phyloP scores from a whole-genome alignment of 768 basidiomycete species.

The Trametes punicea region DNA sequence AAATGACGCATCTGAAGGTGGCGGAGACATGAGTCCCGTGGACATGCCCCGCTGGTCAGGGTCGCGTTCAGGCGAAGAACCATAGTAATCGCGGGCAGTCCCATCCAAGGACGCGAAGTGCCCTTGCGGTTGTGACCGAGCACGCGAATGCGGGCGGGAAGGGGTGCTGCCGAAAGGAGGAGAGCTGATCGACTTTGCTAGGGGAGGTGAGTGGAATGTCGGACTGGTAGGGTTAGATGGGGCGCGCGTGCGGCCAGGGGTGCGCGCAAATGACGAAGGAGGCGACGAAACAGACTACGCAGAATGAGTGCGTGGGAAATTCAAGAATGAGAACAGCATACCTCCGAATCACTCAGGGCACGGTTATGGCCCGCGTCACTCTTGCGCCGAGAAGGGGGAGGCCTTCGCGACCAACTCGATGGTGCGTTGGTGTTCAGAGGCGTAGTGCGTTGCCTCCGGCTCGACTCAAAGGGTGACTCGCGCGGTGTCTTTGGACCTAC shows the following conservation, averaged over 20 bases:
- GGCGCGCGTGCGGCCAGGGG: constrained; percentile 51
- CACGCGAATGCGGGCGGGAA: constrained; percentile 67
- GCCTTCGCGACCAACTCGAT: constrained; percentile 74
- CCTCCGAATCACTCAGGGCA: constrained; percentile 70
- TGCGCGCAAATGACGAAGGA: constrained; percentile 40
- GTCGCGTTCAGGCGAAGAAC: constrained; percentile 28
- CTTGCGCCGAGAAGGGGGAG: constrained; percentile 65
- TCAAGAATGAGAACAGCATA: constrained; percentile 30
- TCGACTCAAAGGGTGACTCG: constrained; percentile 66
- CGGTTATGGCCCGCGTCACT: constrained; percentile 64
- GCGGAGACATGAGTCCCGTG: constrained; percentile 36
- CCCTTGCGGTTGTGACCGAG: constrained; percentile 42
- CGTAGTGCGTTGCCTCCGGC: constrained; percentile 66
- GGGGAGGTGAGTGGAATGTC: constrained; percentile 36
- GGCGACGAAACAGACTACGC: constrained; percentile 34
- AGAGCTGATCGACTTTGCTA: constrained; percentile 36
- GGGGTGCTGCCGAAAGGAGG: constrained; percentile 38
- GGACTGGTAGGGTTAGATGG: constrained; percentile 67
- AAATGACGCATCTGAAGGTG: constrained; percentile 37
- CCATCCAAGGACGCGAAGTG: constrained; percentile 41
- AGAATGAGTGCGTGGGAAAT: neutral
- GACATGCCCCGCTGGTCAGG: constrained; percentile 3
- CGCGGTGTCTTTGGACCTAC: constrained; percentile 50
- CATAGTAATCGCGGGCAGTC: constrained; percentile 37
- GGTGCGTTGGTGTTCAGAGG: constrained; percentile 58